phyloP scores from a whole-genome alignment of 345 rosid genomes.

The Excoecaria cochinchinensis region DNA sequence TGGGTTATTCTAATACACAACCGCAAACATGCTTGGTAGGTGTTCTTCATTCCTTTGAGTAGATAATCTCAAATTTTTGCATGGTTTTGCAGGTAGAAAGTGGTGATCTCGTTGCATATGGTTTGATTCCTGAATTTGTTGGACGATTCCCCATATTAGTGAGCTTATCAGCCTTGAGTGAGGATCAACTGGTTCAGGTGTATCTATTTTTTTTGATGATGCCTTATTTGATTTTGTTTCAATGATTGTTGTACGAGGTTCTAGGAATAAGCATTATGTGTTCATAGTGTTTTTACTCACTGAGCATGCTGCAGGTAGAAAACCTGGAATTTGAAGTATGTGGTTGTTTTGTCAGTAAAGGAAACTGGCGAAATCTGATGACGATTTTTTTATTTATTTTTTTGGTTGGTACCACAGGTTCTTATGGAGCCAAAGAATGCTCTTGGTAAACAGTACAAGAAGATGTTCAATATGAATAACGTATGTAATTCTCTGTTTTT shows the following conservation, averaged over 20 bases:
- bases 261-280: neutral
- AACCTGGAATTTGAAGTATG: neutral
- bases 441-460: conserved; percentile 89
- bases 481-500: conserved; percentile 36
- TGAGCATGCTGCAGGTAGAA: neutral
- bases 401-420: conserved; percentile 45
- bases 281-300: neutral
- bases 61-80: conserved; percentile 9
- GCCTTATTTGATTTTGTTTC: neutral
- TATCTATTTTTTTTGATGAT: neutral
- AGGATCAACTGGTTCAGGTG: conserved; percentile 85
- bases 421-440: conserved; percentile 88
- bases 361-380: neutral
- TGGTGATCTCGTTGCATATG: conserved; percentile 84
- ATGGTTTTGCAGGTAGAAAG: conserved; percentile 71
- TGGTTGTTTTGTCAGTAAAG: neutral
- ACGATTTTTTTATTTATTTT: neutral
- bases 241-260: neutral
- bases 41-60: neutral
- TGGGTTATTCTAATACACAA: neutral
- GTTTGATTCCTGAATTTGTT: conserved; percentile 94
- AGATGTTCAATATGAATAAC: conserved; percentile 82
- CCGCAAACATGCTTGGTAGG: neutral
- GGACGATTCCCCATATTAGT: conserved; percentile 90
- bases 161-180: conserved; percentile 80